These are phyloP conservation scores for Flaveria bidentis DNA, from an alignment of 129 eudicot species.

Conservation along the genomic window DNA sequence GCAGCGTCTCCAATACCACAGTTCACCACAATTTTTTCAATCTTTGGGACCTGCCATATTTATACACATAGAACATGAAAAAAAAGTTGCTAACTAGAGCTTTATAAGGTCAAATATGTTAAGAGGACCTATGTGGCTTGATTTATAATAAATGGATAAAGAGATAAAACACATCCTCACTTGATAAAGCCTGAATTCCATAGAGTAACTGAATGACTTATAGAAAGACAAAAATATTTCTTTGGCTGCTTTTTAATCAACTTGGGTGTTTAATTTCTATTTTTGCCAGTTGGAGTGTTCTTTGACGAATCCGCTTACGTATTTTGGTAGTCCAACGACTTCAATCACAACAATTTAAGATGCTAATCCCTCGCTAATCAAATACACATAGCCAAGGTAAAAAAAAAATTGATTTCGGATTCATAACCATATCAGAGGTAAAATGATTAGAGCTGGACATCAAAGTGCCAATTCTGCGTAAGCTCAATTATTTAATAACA, in stretches of 20 bases:
- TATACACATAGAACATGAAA: background rate
- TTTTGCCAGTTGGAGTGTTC: background rate
- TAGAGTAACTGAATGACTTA: background rate
- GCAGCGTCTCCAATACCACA: constrained; percentile 99
- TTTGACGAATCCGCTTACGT: background rate
- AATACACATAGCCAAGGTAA: background rate
- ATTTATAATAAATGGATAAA: background rate
- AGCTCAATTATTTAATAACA: background rate
- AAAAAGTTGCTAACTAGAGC: background rate
- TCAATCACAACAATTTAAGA: background rate
- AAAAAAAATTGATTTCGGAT: too few relatives aligned
- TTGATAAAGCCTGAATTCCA: constrained; percentile 5
- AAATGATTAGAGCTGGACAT: background rate
- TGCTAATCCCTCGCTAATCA: background rate
- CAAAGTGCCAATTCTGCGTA: constrained; percentile 4
- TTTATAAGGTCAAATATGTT: too few relatives aligned
- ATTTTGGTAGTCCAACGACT: background rate
- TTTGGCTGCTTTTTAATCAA: constrained; percentile 1
- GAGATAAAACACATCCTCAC: background rate
- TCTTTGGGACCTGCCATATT: constrained; percentile 70
- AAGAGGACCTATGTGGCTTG: background rate
- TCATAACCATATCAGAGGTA: too few relatives aligned
- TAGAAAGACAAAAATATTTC: background rate
- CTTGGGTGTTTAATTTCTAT: background rate
- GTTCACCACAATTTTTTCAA: constrained; percentile 78